A percentile compares a stretch with the other conserved stretches of the same genome.
phyloP scores from a whole-genome alignment of 2,329 filamentous ascomycete species.

The Tothia fuscella region DNA sequence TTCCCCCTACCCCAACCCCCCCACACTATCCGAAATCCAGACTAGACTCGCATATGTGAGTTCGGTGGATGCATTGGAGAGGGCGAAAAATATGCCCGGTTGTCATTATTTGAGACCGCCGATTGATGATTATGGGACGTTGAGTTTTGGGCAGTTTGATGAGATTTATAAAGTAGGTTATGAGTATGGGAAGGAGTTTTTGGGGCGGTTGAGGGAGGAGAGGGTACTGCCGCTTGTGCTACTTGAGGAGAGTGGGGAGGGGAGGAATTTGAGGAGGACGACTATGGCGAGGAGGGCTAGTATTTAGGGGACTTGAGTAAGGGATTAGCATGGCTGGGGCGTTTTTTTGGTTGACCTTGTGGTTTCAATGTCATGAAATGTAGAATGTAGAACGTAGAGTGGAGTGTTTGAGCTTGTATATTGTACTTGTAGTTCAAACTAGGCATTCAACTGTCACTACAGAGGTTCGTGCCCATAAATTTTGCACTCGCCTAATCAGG shows the following conservation, averaged over 20 bases:
- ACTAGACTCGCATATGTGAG: constrained; percentile 89
- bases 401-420: too few species aligned
- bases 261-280: constrained; percentile 39
- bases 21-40: constrained; percentile 91
- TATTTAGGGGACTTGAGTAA: too few species aligned
- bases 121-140: constrained; percentile 81
- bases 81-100: constrained; percentile 80
- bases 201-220: constrained; percentile 64
- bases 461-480: too few species aligned
- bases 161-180: constrained; percentile 91
- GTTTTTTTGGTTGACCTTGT: too few species aligned
- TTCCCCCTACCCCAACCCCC: constrained; percentile 76
- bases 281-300: constrained; percentile 39
- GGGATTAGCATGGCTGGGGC: too few species aligned
- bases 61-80: constrained; percentile 84
- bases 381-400: too few species aligned
- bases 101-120: constrained; percentile 96
- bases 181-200: constrained; percentile 67
- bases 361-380: too few species aligned
- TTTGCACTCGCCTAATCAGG: too few species aligned
- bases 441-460: too few species aligned
- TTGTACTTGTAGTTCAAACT: too few species aligned
- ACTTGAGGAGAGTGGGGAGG: constrained; percentile 32
- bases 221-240: constrained; percentile 54
- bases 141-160: constrained; percentile 96